A percentile compares a stretch with the other conserved stretches of the same genome.
These are phyloP conservation scores for Boletus pseudo-olivaceus DNA, from an alignment of 768 basidiomycete genomes.

Conservation along the genomic window DNA sequence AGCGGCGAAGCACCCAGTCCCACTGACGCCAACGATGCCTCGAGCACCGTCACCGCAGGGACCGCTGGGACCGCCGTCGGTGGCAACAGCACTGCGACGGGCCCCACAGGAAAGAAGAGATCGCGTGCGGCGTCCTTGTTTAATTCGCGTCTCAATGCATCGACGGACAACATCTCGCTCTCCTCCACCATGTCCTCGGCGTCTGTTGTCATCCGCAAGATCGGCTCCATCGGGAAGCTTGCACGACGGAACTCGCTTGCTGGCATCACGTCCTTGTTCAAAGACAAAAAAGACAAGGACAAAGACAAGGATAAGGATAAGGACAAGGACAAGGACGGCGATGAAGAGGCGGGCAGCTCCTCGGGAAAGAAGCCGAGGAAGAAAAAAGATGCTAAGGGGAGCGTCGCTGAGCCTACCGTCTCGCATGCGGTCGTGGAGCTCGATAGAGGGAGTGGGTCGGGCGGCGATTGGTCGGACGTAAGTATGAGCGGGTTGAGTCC, in stretches of 20 bases:
- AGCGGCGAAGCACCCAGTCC: slow-evolving; percentile 31
- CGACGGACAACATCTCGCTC: slow-evolving; percentile 93
- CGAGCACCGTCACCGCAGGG: slow-evolving; percentile 40
- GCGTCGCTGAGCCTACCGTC: slow-evolving; percentile 64
- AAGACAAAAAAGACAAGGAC: slow-evolving; percentile 63
- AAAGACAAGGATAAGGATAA: slow-evolving; percentile 39
- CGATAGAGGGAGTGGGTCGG: slow-evolving; percentile 48
- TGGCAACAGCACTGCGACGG: slow-evolving; percentile 18
- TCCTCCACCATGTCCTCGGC: slow-evolving; percentile 93
- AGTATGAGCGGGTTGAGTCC: slow-evolving; percentile 78
- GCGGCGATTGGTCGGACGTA: slow-evolving; percentile 54
- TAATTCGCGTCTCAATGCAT: slow-evolving; percentile 83
- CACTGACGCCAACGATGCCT: slow-evolving; percentile 25
- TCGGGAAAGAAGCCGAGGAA: slow-evolving; percentile 45
- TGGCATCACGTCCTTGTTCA: slow-evolving; percentile 91
- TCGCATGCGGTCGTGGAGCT: slow-evolving; percentile 84
- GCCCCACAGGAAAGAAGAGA: slow-evolving; percentile 56
- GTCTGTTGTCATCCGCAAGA: slow-evolving; percentile 94
- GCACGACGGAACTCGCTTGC: slow-evolving; percentile 85
- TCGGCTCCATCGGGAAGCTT: slow-evolving; percentile 86
- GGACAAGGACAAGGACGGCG: slow-evolving; percentile 35
- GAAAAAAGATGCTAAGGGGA: slow-evolving; percentile 60
- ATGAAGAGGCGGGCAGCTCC: slow-evolving; percentile 22
- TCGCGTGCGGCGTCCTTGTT: slow-evolving; percentile 74
- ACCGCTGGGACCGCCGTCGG: slow-evolving; percentile 18